phyloP scores from a whole-genome alignment of 768 basidiomycete genomes.

The Lentinus brumalis region DNA sequence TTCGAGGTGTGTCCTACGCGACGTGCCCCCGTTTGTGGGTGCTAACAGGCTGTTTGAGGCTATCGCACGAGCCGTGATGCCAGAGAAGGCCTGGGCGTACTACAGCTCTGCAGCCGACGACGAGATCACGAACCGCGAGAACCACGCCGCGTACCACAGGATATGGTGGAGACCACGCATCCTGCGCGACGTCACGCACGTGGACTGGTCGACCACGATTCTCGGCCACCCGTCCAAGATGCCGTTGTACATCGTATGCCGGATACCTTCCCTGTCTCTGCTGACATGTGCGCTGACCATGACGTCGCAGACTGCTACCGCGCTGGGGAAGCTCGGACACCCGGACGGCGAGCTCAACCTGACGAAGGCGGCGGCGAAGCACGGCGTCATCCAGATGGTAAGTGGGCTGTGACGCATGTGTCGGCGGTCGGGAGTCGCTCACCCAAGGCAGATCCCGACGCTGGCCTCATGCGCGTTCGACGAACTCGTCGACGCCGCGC shows the following conservation, averaged over 20 bases:
- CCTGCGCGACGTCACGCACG: conserved; percentile 78
- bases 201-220: conserved; percentile 84
- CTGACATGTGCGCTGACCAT: background rate
- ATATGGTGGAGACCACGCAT: conserved; percentile 36
- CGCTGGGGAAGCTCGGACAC: conserved; percentile 92
- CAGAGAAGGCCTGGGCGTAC: conserved; percentile 91
- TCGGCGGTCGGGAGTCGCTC: too few species aligned
- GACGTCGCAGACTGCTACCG: conserved; percentile 62
- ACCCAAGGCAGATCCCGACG: conserved; percentile 76
- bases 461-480: conserved; percentile 95
- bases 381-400: conserved; percentile 76
- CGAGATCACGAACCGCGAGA: conserved; percentile 87
- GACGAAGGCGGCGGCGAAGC: conserved; percentile 85
- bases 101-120: conserved; percentile 95
- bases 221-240: conserved; percentile 76
- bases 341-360: conserved; percentile 93
- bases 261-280: background rate
- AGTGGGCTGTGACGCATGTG: background rate
- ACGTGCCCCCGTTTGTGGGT: background rate
- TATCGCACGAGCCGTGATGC: conserved; percentile 79
- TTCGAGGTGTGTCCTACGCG: conserved; percentile 71
- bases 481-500: conserved; percentile 87
- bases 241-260: conserved; percentile 60
- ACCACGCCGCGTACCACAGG: conserved; percentile 85
- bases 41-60: conserved; percentile 46